Conservation (phyloP, 1,284 basidiomycete species). For the Puccinia horiana region DNA sequence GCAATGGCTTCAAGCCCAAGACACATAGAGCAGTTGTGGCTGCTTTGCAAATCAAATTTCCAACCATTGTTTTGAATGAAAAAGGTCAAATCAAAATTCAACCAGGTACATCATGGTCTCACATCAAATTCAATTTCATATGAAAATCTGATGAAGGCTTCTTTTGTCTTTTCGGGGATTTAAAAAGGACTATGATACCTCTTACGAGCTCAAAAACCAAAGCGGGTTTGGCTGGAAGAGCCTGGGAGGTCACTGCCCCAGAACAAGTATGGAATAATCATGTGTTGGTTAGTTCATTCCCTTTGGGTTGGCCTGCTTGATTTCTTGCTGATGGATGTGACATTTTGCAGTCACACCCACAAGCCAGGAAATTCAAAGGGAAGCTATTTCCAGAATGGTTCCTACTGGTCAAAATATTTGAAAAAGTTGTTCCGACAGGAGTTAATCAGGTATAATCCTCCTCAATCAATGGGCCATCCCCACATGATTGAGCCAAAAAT, state of each 20-base stretch:
- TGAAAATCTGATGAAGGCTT: background rate
- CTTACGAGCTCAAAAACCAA: background rate
- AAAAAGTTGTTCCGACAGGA: background rate
- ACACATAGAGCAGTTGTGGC: background rate
- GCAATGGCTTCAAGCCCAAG: background rate
- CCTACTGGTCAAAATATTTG: background rate
- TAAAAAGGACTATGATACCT: slow-evolving; percentile 9
- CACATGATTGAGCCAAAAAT: background rate
- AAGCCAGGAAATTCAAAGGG: background rate
- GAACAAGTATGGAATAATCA: background rate
- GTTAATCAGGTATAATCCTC: background rate
- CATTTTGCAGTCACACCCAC: background rate
- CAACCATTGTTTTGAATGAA: background rate
- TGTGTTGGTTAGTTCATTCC: background rate
- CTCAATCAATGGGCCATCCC: background rate
- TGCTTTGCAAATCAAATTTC: background rate
- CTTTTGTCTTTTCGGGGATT: background rate
- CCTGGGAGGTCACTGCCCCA: background rate
- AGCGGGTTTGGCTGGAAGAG: background rate
- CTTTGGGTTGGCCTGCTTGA: too few relatives aligned
- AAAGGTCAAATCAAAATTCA: background rate
- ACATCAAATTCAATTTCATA: background rate
- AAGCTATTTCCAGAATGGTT: slow-evolving; percentile 1
- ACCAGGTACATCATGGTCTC: background rate
- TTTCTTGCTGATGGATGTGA: background rate